Conservation (phyloP, 495 filamentous ascomycete genomes). For the Aspergillus diversus region DNA sequence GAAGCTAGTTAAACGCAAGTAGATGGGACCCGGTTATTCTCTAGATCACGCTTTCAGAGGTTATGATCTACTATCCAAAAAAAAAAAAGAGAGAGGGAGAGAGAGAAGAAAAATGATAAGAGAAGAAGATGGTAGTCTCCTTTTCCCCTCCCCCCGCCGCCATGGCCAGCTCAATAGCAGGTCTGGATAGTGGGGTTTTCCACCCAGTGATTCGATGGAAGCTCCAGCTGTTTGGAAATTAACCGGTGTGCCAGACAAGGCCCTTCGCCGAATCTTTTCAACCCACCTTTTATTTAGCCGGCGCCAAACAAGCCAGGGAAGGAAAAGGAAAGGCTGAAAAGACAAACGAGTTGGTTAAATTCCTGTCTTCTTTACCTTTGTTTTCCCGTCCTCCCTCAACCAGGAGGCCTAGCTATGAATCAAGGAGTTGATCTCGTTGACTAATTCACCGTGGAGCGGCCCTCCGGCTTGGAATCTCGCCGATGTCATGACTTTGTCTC, state of each 20-base stretch:
- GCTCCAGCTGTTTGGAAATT: conserved; percentile 14
- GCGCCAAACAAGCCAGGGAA: background rate
- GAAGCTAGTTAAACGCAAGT: too few relatives aligned
- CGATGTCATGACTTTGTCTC: background rate
- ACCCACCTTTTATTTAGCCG: conserved; percentile 1
- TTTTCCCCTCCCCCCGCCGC: too few relatives aligned
- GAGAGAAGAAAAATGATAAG: background rate
- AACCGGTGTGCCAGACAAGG: conserved; percentile 7
- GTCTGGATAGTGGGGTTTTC: too few relatives aligned
- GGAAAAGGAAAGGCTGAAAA: background rate
- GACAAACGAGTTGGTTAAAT: background rate
- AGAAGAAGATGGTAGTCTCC: background rate
- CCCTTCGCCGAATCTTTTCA: too few relatives aligned
- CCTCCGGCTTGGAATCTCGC: background rate
- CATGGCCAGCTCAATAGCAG: too few relatives aligned
- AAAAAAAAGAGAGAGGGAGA: background rate
- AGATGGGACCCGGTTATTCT: too few relatives aligned
- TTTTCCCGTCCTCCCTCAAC: background rate
- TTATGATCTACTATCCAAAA: too few relatives aligned
- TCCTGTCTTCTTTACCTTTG: background rate
- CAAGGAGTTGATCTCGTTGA: too few relatives aligned
- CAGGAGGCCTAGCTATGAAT: background rate
- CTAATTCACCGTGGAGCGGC: too few relatives aligned
- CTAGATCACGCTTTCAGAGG: too few relatives aligned
- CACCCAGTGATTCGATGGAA: too few relatives aligned